phyloP scores from a whole-genome alignment of 345 rosid genomes.

The Salix purpurea region DNA sequence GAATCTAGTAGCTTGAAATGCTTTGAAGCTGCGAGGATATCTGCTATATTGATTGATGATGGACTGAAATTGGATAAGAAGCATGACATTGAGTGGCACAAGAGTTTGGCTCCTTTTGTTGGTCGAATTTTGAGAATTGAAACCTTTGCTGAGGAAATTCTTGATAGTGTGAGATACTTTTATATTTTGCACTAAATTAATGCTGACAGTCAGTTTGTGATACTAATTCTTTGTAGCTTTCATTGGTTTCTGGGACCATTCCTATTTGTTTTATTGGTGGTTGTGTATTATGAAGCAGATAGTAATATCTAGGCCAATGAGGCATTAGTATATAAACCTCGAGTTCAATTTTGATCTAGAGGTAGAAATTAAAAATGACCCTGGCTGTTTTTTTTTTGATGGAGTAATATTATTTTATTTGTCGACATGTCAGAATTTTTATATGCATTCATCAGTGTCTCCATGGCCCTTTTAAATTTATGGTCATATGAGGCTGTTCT shows the following conservation, averaged over 20 bases:
- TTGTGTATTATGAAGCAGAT: too few species aligned
- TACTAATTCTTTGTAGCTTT: too few species aligned
- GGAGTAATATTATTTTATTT: not conserved
- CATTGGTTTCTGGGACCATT: too few species aligned
- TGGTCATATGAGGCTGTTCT: not conserved
- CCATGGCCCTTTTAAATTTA: not conserved
- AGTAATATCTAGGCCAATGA: too few species aligned
- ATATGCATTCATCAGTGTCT: not conserved
- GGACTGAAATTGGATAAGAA: conserved; percentile 74
- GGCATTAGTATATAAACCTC: too few species aligned
- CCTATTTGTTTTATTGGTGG: too few species aligned
- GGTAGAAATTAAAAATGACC: not conserved
- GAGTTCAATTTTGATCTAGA: not conserved
- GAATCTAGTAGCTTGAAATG: conserved; percentile 52
- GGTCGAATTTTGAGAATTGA: conserved; percentile 83
- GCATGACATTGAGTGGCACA: conserved; percentile 71
- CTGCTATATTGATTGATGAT: conserved; percentile 84
- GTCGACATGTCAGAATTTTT: not conserved
- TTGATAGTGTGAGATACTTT: conserved; percentile 45
- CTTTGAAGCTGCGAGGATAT: conserved; percentile 66
- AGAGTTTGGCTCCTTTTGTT: conserved; percentile 51
- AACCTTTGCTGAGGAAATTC: conserved; percentile 73
- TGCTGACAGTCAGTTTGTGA: too few species aligned
- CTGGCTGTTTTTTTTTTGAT: not conserved
- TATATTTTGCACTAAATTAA: not conserved